These are phyloP conservation scores for sorghum (Sorghum bicolor) DNA, from an alignment of 176 grass and related monocot species.

Conservation along the genomic window DNA sequence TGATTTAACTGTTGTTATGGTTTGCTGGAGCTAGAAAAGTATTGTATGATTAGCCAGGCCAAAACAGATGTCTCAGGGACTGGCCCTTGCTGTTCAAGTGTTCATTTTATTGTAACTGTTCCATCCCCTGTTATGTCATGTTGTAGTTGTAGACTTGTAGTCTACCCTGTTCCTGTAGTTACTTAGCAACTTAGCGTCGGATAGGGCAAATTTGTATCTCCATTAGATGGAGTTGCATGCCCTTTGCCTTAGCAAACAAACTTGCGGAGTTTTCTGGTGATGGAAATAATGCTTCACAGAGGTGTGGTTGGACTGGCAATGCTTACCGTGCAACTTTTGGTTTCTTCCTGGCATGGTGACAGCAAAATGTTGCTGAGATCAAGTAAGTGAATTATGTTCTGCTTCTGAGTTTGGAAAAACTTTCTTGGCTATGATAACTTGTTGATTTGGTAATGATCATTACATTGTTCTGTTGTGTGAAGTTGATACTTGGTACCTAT, in stretches of 20 bases:
- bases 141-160: conserved; percentile 17
- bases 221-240: conserved; percentile 18
- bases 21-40: conserved; percentile 8
- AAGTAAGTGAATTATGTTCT: conserved; percentile 39
- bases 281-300: conserved; percentile 18
- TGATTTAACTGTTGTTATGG: conserved; percentile 20
- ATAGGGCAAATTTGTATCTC: conserved; percentile 17
- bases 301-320: conserved; percentile 19
- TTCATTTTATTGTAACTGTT: conserved; percentile 4
- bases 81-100: conserved; percentile 18
- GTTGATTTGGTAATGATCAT: neutral
- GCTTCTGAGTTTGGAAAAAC: conserved; percentile 5
- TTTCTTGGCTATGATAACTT: neutral
- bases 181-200: conserved; percentile 17
- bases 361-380: neutral
- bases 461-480: conserved; percentile 13
- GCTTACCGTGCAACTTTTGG: conserved; percentile 9
- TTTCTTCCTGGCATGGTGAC: conserved; percentile 15
- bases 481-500: conserved; percentile 21
- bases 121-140: conserved; percentile 5
- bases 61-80: conserved; percentile 29
- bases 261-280: conserved; percentile 14
- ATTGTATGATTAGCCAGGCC: conserved; percentile 22
- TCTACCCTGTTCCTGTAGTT: conserved; percentile 19
- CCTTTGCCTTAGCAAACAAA: conserved; percentile 11